Conservation (phyloP, 305 asterid species). For the Fraxinus nigra region DNA sequence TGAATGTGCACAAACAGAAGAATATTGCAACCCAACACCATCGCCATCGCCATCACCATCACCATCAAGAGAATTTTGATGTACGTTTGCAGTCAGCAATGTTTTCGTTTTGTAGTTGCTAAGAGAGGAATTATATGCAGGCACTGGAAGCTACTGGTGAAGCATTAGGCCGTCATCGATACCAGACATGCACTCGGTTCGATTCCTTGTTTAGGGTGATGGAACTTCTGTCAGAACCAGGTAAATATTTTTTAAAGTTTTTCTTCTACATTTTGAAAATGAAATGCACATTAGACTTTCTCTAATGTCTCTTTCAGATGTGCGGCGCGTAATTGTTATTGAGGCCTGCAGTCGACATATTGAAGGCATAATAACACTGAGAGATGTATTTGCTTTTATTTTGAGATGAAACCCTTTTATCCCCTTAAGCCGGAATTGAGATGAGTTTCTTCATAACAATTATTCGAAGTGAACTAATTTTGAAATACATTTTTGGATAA, state of each 20-base stretch:
- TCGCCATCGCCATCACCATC: not conserved
- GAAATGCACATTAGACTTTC: not conserved
- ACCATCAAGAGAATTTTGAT: not conserved
- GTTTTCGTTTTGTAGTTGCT: not conserved
- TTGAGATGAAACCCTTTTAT: conserved; percentile 16
- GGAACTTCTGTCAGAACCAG: conserved; percentile 67
- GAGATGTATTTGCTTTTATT: conserved; percentile 51
- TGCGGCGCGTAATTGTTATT: conserved; percentile 51
- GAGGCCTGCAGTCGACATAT: conserved; percentile 44
- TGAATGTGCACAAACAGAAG: not conserved
- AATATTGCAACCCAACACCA: not conserved
- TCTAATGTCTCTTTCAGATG: conserved; percentile 32
- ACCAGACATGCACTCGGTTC: conserved; percentile 55
- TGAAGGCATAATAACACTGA: conserved; percentile 65
- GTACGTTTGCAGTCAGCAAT: not conserved
- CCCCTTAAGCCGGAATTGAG: not conserved
- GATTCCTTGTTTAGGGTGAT: conserved; percentile 59
- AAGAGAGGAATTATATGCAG: conserved; percentile 26
- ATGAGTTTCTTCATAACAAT: not conserved
- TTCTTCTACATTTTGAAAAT: not conserved
- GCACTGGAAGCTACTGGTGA: conserved; percentile 44
- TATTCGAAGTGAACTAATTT: not conserved
- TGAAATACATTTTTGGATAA: not conserved
- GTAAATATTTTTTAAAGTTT: conserved; percentile 25
- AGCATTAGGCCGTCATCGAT: conserved; percentile 32